Percentiles rank a stretch among this genome's conserved stretches.
Evolutionary conservation across 2,329 filamentous ascomycete species (phyloP).

Genomic region (Phyllosticta paracitricarpa): DNA sequence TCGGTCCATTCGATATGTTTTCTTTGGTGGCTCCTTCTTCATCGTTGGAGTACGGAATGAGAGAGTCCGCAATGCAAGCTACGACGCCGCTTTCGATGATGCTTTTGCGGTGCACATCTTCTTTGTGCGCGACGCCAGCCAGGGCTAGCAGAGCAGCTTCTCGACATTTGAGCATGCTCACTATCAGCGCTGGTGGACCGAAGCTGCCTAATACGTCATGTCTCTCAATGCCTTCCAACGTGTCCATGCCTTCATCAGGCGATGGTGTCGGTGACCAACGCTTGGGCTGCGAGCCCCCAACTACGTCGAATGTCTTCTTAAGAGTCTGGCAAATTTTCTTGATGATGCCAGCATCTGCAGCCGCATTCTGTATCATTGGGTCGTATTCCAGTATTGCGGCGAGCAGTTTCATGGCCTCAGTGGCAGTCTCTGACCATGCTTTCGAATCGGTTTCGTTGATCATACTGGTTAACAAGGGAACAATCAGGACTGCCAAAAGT

Average conservation of each 20-base stretch:
- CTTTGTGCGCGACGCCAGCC: conserved; percentile 69
- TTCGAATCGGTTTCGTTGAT: conserved; percentile 25
- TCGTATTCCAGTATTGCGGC: conserved; percentile 71
- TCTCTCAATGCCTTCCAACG: neutral
- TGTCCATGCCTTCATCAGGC: conserved; percentile 11
- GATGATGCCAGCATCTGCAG: conserved; percentile 59
- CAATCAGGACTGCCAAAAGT: conserved; percentile 35
- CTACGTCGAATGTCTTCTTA: conserved; percentile 55
- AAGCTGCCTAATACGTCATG: conserved; percentile 9
- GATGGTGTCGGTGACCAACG: conserved; percentile 44
- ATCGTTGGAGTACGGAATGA: conserved; percentile 44
- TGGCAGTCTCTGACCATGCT: conserved; percentile 15
- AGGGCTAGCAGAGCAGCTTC: conserved; percentile 69
- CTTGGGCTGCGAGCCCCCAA: conserved; percentile 31
- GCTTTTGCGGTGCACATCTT: conserved; percentile 73
- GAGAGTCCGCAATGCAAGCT: conserved; percentile 72
- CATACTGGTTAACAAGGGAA: conserved; percentile 40
- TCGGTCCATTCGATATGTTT: conserved; percentile 22
- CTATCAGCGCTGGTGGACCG: conserved; percentile 26
- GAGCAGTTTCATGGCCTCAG: conserved; percentile 60
- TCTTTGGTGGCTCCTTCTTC: conserved; percentile 16
- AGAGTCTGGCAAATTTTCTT: conserved; percentile 53
- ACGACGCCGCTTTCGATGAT: conserved; percentile 76
- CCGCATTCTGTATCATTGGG: conserved; percentile 69
- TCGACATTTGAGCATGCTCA: conserved; percentile 65